A percentile compares a stretch with the other conserved stretches of the same genome.
Conservation (phyloP, 176 grass and related monocot species). For the Zea luxurians region DNA sequence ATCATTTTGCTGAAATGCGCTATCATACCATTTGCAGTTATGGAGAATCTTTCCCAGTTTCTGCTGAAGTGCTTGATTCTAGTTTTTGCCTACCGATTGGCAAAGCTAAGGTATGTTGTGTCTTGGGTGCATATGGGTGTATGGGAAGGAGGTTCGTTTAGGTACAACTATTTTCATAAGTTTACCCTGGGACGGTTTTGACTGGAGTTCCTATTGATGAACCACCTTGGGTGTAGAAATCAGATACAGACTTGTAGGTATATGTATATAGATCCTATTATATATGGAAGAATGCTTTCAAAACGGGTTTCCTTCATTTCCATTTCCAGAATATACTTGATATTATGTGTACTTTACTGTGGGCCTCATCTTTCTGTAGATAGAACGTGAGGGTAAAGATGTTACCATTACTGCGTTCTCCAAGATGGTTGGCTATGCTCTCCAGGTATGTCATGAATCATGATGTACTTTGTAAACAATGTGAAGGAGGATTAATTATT, state of each 20-base stretch:
- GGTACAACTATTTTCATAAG: neutral
- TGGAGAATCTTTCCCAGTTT: slow-evolving; percentile 89
- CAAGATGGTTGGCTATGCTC: slow-evolving; percentile 96
- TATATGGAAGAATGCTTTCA: slow-evolving; percentile 16
- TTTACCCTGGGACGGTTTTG: slow-evolving; percentile 13
- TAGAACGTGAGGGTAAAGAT: slow-evolving; percentile 87
- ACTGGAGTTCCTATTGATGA: slow-evolving; percentile 7
- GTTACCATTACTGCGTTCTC: slow-evolving; percentile 88
- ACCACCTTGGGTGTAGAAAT: neutral
- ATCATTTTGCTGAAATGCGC: slow-evolving; percentile 20
- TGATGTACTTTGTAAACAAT: slow-evolving; percentile 22
- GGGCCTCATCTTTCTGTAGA: slow-evolving; percentile 53
- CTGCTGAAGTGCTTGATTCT: slow-evolving; percentile 94
- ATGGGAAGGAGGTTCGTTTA: neutral
- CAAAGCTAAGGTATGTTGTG: slow-evolving; percentile 83
- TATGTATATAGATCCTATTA: slow-evolving; percentile 2
- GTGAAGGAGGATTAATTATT: neutral
- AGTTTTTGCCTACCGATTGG: slow-evolving; percentile 92
- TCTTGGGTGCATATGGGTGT: slow-evolving; percentile 16
- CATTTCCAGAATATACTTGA: neutral
- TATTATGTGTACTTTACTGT: slow-evolving; percentile 31
- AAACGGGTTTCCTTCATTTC: neutral
- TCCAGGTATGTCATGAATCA: slow-evolving; percentile 61
- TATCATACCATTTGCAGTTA: slow-evolving; percentile 58
- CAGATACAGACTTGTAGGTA: slow-evolving; percentile 9